Evolutionary conservation across 257 asterid species (phyloP), one percentile per base, ranked within the genome.

Genomic region (Henckelia pumila): DNA sequence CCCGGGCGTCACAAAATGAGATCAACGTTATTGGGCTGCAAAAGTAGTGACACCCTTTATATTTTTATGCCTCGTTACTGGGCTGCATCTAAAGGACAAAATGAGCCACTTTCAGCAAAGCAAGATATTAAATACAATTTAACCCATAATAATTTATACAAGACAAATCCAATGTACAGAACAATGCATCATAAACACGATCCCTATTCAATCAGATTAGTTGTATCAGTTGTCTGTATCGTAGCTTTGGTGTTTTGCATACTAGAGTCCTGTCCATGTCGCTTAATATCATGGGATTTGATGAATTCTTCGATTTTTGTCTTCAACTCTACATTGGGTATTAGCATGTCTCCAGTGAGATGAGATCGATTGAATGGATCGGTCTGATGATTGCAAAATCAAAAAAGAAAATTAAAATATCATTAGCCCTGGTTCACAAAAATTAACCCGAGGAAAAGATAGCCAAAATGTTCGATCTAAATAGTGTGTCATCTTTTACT

Each of bases 321-420:
- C 88, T 94, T 94, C 73, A 94, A 79, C 76, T 91, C 95, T 23
- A 82, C 84, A 73, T 88, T 75, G 0, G 97, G 86, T 79, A 91
- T 94, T 76, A 94, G 69, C 99, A 94, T 91, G 71, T 94, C 99
- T 79, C 71, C 75, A 5, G 96, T 82, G 49, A 94, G 95, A 77
- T 85, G 96, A 55, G 99, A 88, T 59, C 99, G 97, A 58, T 88
- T 94, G 59, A 94, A 94, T 8, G 99, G 99, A 73, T 94, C 99
- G 2, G 96, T 77, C 99, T 94, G 49, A 95, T 22, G 78, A 67
- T 72, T 70, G 68, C 75, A 77, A 69, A 62, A 58, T 50, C 62
- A 52, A 40, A 60, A 30, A n/a, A n/a, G n/a, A n/a, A n/a, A n/a
- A n/a, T n/a, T n/a, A n/a, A n/a, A 67, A 22, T 19, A 8, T 14